Evolutionary conservation across 768 basidiomycete genomes (phyloP).

Genomic region (Lactarius indigo): DNA sequence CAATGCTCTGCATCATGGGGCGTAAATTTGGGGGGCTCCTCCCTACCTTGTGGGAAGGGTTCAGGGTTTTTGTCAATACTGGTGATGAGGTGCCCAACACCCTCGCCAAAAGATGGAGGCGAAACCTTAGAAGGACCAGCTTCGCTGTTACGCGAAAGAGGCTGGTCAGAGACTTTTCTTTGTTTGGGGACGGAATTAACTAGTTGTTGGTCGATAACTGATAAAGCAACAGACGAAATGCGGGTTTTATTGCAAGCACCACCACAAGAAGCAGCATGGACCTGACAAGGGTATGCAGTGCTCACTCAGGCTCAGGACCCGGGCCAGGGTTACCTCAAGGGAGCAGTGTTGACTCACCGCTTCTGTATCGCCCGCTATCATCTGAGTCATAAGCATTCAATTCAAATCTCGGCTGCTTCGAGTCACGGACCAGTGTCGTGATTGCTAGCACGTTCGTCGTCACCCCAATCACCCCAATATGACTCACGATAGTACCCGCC

Average conservation of each 20-base stretch:
- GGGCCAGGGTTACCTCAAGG: background rate
- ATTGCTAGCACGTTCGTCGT: background rate
- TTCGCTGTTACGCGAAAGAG: slow-evolving; percentile 1
- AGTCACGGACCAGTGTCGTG: slow-evolving; percentile 3
- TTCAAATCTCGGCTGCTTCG: slow-evolving; percentile 2
- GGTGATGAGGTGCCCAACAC: slow-evolving; percentile 26
- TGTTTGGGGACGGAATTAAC: background rate
- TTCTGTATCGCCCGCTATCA: background rate
- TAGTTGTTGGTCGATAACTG: background rate
- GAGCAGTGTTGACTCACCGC: background rate
- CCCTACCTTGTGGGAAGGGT: slow-evolving; percentile 32
- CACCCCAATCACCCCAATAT: background rate
- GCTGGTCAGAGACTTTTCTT: background rate
- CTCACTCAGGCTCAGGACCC: background rate
- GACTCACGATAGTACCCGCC: slow-evolving; percentile 2
- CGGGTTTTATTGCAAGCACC: background rate
- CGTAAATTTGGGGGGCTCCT: slow-evolving; percentile 55
- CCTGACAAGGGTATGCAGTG: background rate
- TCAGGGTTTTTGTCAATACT: slow-evolving; percentile 29
- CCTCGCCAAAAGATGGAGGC: slow-evolving; percentile 27
- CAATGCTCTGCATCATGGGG: slow-evolving; percentile 63
- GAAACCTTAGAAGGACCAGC: slow-evolving; percentile 14
- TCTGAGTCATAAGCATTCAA: slow-evolving; percentile 1
- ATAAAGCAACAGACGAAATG: background rate
- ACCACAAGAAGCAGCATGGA: no score